Conservation (phyloP, 2,329 filamentous ascomycete genomes). For the Exophiala sideris region DNA sequence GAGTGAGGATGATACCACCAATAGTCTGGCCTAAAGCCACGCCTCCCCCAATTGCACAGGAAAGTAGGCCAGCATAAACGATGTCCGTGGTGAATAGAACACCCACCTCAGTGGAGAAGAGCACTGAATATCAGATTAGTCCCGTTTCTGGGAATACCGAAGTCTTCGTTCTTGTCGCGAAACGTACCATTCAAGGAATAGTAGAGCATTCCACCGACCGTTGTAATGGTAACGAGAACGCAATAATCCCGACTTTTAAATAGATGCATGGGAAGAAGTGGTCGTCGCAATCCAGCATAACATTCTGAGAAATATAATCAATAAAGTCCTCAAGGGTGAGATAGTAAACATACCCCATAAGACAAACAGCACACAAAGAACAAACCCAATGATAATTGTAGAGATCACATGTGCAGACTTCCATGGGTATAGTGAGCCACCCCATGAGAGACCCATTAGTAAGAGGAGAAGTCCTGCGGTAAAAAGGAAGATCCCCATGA, state of each 20-base stretch:
- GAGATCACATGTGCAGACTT: conserved; percentile 35
- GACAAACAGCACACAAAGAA: not conserved
- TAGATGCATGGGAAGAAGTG: no score
- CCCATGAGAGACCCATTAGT: conserved; percentile 43
- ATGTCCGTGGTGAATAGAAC: conserved; percentile 25
- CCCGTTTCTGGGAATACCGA: no score
- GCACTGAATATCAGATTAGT: no score
- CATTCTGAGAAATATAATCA: no score
- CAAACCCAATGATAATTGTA: conserved; percentile 38
- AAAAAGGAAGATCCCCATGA: conserved; percentile 43
- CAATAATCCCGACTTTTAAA: conserved; percentile 22
- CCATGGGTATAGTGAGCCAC: conserved; percentile 43
- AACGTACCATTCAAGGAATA: no score
- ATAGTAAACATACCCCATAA: no score
- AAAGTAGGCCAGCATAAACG: conserved; percentile 42
- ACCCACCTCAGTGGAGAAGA: no score
- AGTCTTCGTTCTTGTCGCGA: conserved; percentile 4
- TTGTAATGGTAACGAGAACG: no score
- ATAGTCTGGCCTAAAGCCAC: conserved; percentile 19
- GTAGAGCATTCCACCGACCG: no score
- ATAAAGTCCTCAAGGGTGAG: no score
- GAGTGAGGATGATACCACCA: conserved; percentile 28
- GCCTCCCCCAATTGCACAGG: not conserved
- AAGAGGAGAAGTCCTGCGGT: conserved; percentile 40
- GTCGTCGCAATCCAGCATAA: no score